A percentile compares a stretch with the other conserved stretches of the same genome.
phyloP scores from a whole-genome alignment of 257 asterid species.

The Vinca minor region DNA sequence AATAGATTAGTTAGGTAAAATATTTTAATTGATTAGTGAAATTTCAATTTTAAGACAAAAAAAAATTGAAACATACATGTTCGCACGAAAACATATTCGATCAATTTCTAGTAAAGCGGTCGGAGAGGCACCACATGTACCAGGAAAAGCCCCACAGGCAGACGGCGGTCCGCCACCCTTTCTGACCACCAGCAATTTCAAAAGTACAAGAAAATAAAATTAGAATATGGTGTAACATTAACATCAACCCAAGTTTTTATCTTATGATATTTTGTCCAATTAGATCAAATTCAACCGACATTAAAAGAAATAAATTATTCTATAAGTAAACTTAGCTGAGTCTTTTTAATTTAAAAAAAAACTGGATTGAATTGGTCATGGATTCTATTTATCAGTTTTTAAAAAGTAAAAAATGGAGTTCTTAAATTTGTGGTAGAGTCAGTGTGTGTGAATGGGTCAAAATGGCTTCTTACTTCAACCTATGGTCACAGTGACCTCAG shows the following conservation, averaged over 20 bases:
- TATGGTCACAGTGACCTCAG: slow-evolving; percentile 25
- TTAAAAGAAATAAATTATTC: neutral
- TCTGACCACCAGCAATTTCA: neutral
- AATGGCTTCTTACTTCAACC: slow-evolving; percentile 21
- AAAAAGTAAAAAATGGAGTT: no score
- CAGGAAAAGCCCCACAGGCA: no score
- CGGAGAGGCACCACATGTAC: no score
- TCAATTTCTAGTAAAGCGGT: no score
- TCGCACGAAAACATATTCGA: no score
- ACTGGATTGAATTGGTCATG: slow-evolving; percentile 1
- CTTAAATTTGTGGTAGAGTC: no score
- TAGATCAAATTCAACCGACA: neutral
- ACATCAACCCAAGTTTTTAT: neutral
- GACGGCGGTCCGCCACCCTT: neutral
- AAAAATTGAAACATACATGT: no score
- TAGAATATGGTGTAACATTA: neutral
- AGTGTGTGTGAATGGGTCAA: neutral
- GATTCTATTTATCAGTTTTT: no score
- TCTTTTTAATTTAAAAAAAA: neutral
- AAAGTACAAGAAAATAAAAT: neutral
- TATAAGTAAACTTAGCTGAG: neutral
- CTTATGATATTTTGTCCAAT: neutral
- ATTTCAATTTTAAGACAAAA: no score
- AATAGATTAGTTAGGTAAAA: no score
- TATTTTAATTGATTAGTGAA: no score